A percentile compares a stretch with the other conserved stretches of the same genome.
Conservation (phyloP, 257 asterid species). For the Leptodermis oblonga region DNA sequence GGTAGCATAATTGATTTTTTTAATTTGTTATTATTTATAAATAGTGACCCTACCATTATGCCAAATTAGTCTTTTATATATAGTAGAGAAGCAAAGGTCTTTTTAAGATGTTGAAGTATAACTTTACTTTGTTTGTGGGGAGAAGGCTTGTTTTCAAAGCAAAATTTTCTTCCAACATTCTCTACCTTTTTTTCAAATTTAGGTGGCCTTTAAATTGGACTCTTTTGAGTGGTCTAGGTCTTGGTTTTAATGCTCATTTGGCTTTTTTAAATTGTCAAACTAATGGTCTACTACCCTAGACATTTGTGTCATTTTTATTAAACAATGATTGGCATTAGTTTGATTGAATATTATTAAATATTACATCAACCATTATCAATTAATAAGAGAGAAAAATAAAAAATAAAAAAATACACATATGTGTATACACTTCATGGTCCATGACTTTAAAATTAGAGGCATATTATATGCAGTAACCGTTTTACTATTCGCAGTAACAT, state of each 20-base stretch:
- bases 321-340: not conserved
- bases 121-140: not conserved
- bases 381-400: no score
- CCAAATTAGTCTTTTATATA: not conserved
- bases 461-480: no score
- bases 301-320: no score
- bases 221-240: not conserved
- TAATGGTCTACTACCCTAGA: not conserved
- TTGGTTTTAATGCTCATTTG: not conserved
- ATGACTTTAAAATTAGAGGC: not conserved
- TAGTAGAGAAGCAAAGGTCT: constrained; percentile 5
- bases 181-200: not conserved
- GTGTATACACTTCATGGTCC: not conserved
- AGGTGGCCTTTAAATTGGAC: not conserved
- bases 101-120: not conserved
- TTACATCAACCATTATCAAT: no score
- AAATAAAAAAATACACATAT: no score
- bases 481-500: no score
- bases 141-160: constrained; percentile 2
- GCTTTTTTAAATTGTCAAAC: not conserved
- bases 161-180: not conserved
- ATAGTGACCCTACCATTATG: constrained; percentile 11
- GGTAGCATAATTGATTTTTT: no score
- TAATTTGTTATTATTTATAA: no score
- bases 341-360: no score